Conservation (phyloP, 805 yeast genomes). For the Citeromyces matritensis region DNA sequence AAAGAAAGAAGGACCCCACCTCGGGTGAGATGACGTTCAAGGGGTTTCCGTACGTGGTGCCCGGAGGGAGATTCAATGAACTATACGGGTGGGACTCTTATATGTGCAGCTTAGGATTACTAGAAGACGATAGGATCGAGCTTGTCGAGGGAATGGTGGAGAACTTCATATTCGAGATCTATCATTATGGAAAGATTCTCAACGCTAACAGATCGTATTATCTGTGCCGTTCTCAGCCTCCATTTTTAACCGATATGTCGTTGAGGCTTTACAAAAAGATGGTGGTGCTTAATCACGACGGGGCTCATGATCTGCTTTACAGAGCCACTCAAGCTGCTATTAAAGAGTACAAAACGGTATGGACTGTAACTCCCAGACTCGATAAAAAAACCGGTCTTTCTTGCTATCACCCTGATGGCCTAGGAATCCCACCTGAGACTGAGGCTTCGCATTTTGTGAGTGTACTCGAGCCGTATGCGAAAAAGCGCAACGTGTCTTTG, state of each 20-base stretch:
- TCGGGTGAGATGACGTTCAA: slow-evolving; percentile 32
- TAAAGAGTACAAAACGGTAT: slow-evolving; percentile 68
- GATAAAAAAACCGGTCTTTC: slow-evolving; percentile 70
- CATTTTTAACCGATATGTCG: slow-evolving; percentile 90
- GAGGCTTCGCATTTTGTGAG: slow-evolving; percentile 78
- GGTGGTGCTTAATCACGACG: slow-evolving; percentile 8
- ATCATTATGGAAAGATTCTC: slow-evolving; percentile 80
- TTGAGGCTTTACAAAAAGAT: slow-evolving; percentile 48
- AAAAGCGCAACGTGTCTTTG: slow-evolving; percentile 39
- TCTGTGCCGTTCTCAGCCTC: slow-evolving; percentile 89
- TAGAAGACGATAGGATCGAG: slow-evolving; percentile 48
- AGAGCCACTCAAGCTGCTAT: slow-evolving; percentile 69
- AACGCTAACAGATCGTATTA: slow-evolving; percentile 92
- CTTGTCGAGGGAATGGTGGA: slow-evolving; percentile 84
- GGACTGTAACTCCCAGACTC: slow-evolving; percentile 64
- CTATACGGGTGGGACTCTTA: slow-evolving; percentile 98
- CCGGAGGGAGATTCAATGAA: slow-evolving; percentile 96
- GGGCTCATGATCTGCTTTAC: slow-evolving; percentile 33
- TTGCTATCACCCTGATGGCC: slow-evolving; percentile 79
- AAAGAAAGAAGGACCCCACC: slow-evolving; percentile 29
- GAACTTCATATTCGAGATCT: slow-evolving; percentile 81
- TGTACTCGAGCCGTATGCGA: slow-evolving; percentile 51
- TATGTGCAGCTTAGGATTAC: slow-evolving; percentile 74
- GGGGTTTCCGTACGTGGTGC: slow-evolving; percentile 83
- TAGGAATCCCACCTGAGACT: slow-evolving; percentile 95